Evolutionary conservation across 164 flowering plant genomes (phyloP).

Genomic region (Litsea cubeba): DNA sequence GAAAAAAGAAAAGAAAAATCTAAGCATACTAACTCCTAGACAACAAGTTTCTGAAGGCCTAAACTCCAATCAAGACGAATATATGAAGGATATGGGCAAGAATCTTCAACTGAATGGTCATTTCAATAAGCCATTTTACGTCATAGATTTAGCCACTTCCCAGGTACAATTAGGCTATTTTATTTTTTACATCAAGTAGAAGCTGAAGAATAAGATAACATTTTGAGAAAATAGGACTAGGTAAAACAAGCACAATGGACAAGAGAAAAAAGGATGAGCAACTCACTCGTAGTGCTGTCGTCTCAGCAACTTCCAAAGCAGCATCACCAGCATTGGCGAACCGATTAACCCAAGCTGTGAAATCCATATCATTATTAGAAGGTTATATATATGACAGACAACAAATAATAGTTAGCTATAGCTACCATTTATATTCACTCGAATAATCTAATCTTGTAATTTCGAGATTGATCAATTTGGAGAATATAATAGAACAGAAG

Average conservation of each 20-base stretch:
- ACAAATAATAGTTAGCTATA: background rate
- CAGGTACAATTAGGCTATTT: background rate
- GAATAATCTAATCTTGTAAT: background rate
- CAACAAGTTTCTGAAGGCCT: too few relatives aligned
- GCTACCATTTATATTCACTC: background rate
- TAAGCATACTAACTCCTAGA: too few relatives aligned
- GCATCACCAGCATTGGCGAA: conserved; percentile 99
- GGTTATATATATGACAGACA: background rate
- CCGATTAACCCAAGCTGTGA: conserved; percentile 92
- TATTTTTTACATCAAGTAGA: background rate
- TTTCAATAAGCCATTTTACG: background rate
- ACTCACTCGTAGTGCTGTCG: conserved; percentile 74
- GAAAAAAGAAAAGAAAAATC: too few relatives aligned
- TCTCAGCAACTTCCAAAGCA: conserved; percentile 93
- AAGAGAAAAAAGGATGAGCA: background rate
- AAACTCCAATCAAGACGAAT: too few relatives aligned
- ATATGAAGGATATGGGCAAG: background rate
- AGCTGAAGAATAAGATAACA: background rate
- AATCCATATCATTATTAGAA: conserved; percentile 4
- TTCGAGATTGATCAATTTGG: background rate
- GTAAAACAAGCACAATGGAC: background rate
- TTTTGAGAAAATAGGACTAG: background rate
- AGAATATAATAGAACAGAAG: too few relatives aligned
- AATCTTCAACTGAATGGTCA: background rate
- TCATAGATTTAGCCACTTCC: background rate